These are phyloP conservation scores for Pyrenochaeta sp. DNA, from an alignment of 2,329 filamentous ascomycete species.

Conservation along the genomic window DNA sequence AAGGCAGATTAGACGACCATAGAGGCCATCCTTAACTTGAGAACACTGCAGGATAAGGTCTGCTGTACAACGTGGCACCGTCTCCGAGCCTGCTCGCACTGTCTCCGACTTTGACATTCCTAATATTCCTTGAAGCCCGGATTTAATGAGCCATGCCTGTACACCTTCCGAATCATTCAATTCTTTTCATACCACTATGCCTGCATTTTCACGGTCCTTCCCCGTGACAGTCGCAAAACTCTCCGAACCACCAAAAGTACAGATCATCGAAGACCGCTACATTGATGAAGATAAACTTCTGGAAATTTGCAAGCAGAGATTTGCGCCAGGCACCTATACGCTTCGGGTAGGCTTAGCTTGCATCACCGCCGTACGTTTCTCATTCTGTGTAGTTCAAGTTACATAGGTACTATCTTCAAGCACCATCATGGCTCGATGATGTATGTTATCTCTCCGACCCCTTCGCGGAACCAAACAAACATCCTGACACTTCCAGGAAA, in stretches of 20 bases:
- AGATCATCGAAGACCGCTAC: constrained; percentile 31
- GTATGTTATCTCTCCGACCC: constrained; percentile 4
- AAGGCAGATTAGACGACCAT: background rate
- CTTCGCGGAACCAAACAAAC: too few relatives aligned
- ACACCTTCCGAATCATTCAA: background rate
- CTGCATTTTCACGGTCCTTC: background rate
- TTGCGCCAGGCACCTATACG: constrained; percentile 16
- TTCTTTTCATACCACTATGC: background rate
- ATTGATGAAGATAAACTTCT: constrained; percentile 26
- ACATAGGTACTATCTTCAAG: constrained; percentile 14
- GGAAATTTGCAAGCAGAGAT: constrained; percentile 15
- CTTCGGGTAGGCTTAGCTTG: constrained; percentile 7
- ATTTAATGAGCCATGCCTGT: background rate
- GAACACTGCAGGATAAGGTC: background rate
- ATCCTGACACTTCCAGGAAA: constrained; percentile 3
- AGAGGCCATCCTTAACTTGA: background rate
- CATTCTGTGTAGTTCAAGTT: constrained; percentile 5
- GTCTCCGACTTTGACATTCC: background rate
- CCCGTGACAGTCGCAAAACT: background rate
- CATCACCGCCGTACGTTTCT: background rate
- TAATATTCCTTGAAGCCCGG: background rate
- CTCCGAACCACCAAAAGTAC: background rate
- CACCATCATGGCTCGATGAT: constrained; percentile 10
- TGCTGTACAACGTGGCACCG: background rate
- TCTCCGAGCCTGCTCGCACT: background rate